Conservation (phyloP, 345 rosid species). For the Murraya koenigii region DNA sequence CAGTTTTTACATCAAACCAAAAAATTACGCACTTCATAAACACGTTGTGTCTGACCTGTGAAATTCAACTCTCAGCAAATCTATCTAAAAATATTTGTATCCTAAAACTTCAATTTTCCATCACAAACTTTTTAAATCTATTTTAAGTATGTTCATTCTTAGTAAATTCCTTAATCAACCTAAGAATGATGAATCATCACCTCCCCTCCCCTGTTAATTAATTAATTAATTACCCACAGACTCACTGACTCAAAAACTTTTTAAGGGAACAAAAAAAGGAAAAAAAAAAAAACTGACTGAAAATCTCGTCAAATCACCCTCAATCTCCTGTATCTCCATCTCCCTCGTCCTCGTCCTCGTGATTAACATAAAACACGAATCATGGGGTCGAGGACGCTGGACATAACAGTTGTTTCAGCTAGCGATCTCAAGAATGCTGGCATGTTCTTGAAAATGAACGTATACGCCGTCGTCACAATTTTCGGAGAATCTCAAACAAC, state of each 20-base stretch:
- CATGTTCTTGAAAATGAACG: constrained; percentile 55
- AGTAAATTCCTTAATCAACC: not conserved
- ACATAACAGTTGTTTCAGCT: constrained; percentile 50
- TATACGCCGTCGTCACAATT: constrained; percentile 52
- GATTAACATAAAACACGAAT: not conserved
- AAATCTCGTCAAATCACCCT: not conserved
- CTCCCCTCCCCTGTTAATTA: not conserved
- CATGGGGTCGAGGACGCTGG: constrained; percentile 62
- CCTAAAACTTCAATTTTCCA: not conserved
- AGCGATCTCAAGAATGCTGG: constrained; percentile 53
- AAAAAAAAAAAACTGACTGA: no score
- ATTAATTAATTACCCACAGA: not conserved
- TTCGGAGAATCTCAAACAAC: constrained; percentile 44
- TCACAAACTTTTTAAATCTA: not conserved
- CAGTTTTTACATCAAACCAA: no score
- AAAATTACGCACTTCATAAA: not conserved
- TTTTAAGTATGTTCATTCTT: not conserved
- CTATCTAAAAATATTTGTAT: not conserved
- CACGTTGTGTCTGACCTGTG: not conserved
- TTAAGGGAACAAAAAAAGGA: no score
- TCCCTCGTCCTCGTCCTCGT: not conserved
- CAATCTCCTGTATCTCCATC: not conserved
- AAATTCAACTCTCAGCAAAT: not conserved
- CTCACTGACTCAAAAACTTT: not conserved
- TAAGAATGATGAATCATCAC: no score